Conservation (phyloP, 2,329 filamentous ascomycete species). For the Fusarium coicis region DNA sequence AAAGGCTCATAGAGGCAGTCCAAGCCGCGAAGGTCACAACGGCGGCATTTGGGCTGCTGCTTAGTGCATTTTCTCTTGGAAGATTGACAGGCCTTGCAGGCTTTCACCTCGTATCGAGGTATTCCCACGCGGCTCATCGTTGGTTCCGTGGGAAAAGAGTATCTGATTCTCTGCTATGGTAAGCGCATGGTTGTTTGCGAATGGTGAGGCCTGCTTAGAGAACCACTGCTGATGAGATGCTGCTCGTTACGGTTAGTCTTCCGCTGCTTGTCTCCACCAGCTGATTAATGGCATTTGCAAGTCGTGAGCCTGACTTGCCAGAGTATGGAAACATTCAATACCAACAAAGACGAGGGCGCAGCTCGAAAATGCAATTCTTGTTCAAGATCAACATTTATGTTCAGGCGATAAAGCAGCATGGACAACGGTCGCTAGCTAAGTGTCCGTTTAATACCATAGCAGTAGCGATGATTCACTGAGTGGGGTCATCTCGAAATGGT, state of each 20-base stretch:
- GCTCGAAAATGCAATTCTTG: too few species aligned
- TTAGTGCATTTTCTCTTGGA: slow-evolving; percentile 36
- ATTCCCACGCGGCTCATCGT: neutral
- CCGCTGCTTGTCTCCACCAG: neutral
- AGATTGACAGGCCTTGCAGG: slow-evolving; percentile 23
- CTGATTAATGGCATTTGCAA: neutral
- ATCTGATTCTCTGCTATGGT: neutral
- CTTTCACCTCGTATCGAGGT: neutral
- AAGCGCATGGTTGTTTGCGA: neutral
- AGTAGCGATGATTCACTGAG: neutral
- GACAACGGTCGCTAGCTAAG: accelerated
- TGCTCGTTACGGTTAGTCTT: slow-evolving; percentile 17
- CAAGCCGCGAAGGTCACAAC: slow-evolving; percentile 30
- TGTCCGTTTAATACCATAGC: neutral
- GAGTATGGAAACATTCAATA: too few species aligned
- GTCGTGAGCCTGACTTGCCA: neutral
- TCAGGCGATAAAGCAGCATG: neutral
- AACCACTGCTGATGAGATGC: neutral
- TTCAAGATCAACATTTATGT: neutral
- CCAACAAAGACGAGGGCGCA: too few species aligned
- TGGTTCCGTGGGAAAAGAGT: neutral
- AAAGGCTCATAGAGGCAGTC: slow-evolving; percentile 33
- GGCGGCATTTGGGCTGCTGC: slow-evolving; percentile 27
- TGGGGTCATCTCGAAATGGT: neutral
- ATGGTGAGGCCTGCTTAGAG: neutral